Percentiles rank a stretch among this genome's conserved stretches.
phyloP scores from a whole-genome alignment of 2,329 filamentous ascomycete genomes.

The Lizonia empirigonia region DNA sequence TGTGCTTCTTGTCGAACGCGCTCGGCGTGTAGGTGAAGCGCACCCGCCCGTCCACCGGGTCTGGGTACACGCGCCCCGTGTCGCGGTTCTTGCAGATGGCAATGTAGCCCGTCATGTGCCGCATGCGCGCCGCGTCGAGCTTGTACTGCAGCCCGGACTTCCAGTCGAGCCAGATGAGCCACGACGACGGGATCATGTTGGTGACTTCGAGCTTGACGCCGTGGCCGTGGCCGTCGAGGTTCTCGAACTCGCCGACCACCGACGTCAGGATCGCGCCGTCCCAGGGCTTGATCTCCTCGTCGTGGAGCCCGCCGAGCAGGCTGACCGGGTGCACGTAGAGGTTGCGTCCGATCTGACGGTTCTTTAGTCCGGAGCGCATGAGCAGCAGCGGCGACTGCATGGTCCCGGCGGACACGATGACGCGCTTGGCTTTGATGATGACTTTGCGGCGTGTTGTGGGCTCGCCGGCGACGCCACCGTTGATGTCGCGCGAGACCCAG shows the following conservation, averaged over 20 bases:
- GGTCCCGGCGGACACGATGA: conserved; percentile 78
- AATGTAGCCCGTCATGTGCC: conserved; percentile 74
- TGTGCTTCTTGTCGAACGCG: conserved; percentile 72
- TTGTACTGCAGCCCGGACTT: conserved; percentile 73
- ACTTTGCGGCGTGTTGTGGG: conserved; percentile 64
- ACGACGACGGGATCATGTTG: conserved; percentile 73
- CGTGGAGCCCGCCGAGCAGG: conserved; percentile 64
- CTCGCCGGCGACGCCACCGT: conserved; percentile 62
- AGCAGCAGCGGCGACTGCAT: conserved; percentile 79
- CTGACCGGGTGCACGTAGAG: conserved; percentile 79
- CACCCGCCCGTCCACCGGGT: conserved; percentile 68
- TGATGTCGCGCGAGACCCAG: conserved; percentile 74
- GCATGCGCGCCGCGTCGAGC: conserved; percentile 69
- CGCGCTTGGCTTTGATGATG: conserved; percentile 76
- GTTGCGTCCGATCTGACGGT: conserved; percentile 80
- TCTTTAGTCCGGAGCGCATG: conserved; percentile 77
- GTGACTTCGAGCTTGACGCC: conserved; percentile 81
- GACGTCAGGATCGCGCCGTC: conserved; percentile 80
- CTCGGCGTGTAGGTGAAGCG: conserved; percentile 74
- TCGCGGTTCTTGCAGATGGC: conserved; percentile 77
- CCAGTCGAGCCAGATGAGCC: conserved; percentile 70
- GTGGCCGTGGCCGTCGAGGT: conserved; percentile 79
- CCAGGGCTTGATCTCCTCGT: conserved; percentile 67
- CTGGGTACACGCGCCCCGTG: conserved; percentile 73
- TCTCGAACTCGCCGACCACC: conserved; percentile 77